phyloP scores from a whole-genome alignment of 2,329 filamentous ascomycete species.

The Bipolaris oryzae region DNA sequence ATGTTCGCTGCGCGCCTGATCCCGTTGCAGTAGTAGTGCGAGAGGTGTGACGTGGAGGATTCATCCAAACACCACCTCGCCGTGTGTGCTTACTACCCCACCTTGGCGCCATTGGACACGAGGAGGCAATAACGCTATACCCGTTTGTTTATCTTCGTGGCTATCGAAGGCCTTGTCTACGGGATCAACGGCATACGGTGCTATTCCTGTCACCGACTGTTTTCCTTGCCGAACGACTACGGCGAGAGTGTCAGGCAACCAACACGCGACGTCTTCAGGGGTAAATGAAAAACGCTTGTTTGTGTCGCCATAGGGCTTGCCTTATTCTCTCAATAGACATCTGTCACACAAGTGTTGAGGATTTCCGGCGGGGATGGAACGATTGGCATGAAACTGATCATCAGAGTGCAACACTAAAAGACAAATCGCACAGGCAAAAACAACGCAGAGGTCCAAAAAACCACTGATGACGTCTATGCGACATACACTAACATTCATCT shows the following conservation, averaged over 20 bases:
- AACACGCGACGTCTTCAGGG: neutral
- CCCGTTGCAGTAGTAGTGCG: neutral
- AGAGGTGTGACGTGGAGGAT: neutral
- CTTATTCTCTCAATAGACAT: neutral
- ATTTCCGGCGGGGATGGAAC: too few species aligned
- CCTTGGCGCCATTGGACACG: neutral
- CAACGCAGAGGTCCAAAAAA: neutral
- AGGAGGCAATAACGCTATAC: conserved; percentile 5
- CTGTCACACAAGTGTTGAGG: neutral
- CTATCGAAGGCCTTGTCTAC: neutral
- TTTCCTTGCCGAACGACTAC: neutral
- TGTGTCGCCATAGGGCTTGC: conserved; percentile 2
- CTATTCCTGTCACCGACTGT: neutral
- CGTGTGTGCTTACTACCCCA: conserved; percentile 6
- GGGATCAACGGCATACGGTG: neutral
- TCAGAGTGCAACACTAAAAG: neutral
- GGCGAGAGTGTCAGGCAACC: neutral
- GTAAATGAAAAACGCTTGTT: conserved; percentile 3
- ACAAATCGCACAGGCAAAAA: neutral
- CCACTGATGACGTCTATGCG: neutral
- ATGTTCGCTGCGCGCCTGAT: too few species aligned
- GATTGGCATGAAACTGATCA: neutral
- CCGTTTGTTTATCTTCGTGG: neutral
- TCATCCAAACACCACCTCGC: neutral
- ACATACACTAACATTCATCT: neutral